Conservation (phyloP, 2,329 filamentous ascomycete genomes). For the Dactylellina sp. region DNA sequence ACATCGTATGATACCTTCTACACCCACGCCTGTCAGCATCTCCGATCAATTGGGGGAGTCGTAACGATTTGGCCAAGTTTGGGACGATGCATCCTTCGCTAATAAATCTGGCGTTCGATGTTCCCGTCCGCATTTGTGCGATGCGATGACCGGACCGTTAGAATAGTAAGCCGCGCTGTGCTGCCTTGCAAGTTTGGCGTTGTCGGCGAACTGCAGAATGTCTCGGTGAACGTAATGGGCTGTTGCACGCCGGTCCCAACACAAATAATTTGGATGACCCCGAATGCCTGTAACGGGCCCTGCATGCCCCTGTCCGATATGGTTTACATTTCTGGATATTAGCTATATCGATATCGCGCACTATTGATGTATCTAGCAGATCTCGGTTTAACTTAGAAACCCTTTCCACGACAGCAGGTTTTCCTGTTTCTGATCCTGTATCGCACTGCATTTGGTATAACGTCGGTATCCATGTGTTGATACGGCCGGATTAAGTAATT, state of each 20-base stretch:
- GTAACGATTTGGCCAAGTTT: conserved; percentile 53
- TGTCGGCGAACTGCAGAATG: conserved; percentile 47
- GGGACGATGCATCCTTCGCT: conserved; percentile 31
- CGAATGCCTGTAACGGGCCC: no score
- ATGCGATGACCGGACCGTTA: conserved; percentile 5
- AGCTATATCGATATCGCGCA: conserved; percentile 18
- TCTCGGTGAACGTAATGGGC: conserved; percentile 22
- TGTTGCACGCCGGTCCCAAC: conserved; percentile 19
- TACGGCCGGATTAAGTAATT: conserved; percentile 43
- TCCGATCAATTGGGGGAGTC: conserved; percentile 31
- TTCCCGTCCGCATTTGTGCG: not conserved
- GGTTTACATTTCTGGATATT: no score
- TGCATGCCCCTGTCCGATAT: no score
- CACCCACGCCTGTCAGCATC: not conserved
- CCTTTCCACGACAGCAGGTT: conserved; percentile 28
- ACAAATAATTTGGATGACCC: conserved; percentile 8
- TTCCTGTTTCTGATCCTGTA: conserved; percentile 37
- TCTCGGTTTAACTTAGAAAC: conserved; percentile 42
- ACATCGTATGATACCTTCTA: conserved; percentile 28
- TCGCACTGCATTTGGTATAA: conserved; percentile 36
- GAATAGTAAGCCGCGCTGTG: conserved; percentile 18
- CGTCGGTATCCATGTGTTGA: conserved; percentile 6
- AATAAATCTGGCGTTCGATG: conserved; percentile 10
- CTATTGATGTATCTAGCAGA: conserved; percentile 12
- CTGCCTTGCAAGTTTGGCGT: conserved; percentile 33